These are phyloP conservation scores for Lentinula sp. DNA, from an alignment of 768 basidiomycete genomes.

Conservation along the genomic window DNA sequence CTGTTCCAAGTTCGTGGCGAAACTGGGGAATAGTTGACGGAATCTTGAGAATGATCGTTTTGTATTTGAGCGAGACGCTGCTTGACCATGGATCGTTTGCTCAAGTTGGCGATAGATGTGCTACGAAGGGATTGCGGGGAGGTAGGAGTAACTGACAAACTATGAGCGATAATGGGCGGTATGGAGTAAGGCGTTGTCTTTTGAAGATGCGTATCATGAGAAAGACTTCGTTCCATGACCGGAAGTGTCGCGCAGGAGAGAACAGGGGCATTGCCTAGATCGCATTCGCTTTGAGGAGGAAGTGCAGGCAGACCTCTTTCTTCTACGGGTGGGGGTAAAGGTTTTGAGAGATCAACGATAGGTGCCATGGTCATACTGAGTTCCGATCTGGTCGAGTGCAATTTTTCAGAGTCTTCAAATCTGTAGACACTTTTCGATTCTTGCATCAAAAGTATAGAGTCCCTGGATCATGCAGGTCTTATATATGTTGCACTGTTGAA, in stretches of 20 bases:
- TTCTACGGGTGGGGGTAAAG: not conserved
- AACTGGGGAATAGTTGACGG: not conserved
- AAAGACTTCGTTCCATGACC: not conserved
- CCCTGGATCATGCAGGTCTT: conserved; percentile 33
- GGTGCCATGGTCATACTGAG: no score
- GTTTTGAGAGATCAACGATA: not conserved
- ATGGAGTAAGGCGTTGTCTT: not conserved
- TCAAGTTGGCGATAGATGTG: conserved; percentile 59
- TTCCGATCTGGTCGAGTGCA: not conserved
- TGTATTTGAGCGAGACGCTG: conserved; percentile 62
- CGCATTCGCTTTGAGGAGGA: not conserved
- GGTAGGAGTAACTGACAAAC: not conserved
- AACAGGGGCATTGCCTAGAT: not conserved
- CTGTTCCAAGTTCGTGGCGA: not conserved
- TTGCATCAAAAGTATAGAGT: conserved; percentile 37
- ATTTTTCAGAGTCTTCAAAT: not conserved
- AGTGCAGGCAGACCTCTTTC: conserved; percentile 7
- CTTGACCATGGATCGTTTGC: conserved; percentile 56
- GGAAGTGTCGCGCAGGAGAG: not conserved
- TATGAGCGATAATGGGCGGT: not conserved
- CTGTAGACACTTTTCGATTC: conserved; percentile 13
- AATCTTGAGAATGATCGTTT: conserved; percentile 11
- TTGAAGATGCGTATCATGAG: not conserved
- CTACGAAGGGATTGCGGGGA: conserved; percentile 13
- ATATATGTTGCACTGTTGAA: not conserved